Evolutionary conservation across 805 yeast species (phyloP).

Genomic region (Ogataea nakhonphanomensis): DNA sequence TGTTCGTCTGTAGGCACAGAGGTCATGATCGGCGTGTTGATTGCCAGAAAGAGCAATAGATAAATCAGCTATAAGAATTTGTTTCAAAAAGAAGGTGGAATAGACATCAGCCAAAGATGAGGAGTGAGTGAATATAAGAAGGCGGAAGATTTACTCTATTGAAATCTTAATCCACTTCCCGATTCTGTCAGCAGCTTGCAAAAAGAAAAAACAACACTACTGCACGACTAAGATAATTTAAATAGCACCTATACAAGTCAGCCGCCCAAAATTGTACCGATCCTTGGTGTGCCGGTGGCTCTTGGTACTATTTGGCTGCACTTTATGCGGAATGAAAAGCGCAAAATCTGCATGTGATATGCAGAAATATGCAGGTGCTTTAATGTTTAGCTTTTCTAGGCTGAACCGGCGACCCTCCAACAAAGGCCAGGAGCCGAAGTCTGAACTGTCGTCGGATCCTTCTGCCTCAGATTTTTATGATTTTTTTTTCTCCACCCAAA

Average conservation of each 20-base stretch:
- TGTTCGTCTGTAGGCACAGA: constrained; percentile 11
- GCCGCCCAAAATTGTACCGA: constrained; percentile 2
- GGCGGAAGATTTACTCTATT: constrained; percentile 5
- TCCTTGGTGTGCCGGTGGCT: not conserved
- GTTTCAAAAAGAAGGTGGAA: not conserved
- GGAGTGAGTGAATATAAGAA: not conserved
- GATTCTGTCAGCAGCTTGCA: constrained; percentile 6
- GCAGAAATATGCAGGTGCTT: constrained; percentile 1
- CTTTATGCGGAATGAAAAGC: not conserved
- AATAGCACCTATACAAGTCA: not conserved
- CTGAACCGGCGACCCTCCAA: no score
- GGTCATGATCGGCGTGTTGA: constrained; percentile 8
- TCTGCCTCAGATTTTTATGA: no score
- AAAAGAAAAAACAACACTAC: constrained; percentile 7
- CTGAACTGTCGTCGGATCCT: no score
- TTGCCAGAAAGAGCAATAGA: constrained; percentile 3
- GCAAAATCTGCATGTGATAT: constrained; percentile 1
- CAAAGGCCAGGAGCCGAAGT: no score
- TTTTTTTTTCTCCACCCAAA: no score
- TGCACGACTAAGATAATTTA: constrained; percentile 5
- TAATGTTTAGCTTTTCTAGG: not conserved
- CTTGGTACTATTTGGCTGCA: not conserved
- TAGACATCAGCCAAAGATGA: not conserved
- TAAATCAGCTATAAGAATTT: not conserved
- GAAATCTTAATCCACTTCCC: constrained; percentile 14